Conservation (phyloP, 306 rosid species). For the Vigna unguiculata region DNA sequence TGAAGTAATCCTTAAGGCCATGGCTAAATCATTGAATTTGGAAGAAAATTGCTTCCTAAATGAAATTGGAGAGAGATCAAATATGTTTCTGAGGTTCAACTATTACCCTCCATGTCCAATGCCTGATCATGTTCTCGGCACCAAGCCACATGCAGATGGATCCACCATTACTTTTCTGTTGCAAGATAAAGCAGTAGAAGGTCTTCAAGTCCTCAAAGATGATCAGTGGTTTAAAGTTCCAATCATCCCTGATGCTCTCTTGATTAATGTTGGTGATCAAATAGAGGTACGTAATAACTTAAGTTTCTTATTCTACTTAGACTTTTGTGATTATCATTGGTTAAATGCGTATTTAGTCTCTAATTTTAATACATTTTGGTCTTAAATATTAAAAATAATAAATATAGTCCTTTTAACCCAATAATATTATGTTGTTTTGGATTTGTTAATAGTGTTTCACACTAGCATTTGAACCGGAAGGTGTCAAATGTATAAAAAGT, state of each 20-base stretch:
- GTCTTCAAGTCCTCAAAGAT: constrained; percentile 79
- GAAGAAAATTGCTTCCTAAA: constrained; percentile 66
- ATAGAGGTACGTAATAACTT: constrained; percentile 62
- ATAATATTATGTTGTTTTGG: too few relatives aligned
- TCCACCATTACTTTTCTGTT: constrained; percentile 64
- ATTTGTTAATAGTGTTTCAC: too few relatives aligned
- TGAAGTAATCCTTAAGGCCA: constrained; percentile 65
- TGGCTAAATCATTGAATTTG: constrained; percentile 75
- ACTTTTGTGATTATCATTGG: too few relatives aligned
- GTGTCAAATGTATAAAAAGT: too few relatives aligned
- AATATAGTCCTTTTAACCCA: too few relatives aligned
- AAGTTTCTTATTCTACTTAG: not conserved
- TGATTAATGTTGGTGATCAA: constrained; percentile 87
- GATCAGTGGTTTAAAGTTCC: constrained; percentile 74
- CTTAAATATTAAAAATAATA: too few relatives aligned
- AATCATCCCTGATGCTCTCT: constrained; percentile 64
- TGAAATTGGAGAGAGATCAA: constrained; percentile 54
- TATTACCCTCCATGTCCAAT: constrained; percentile 75
- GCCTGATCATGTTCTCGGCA: constrained; percentile 72
- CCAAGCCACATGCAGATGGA: constrained; percentile 80
- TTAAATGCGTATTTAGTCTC: too few relatives aligned
- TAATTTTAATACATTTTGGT: too few relatives aligned
- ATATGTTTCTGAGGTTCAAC: constrained; percentile 62
- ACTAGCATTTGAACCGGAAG: too few relatives aligned
- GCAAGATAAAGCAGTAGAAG: constrained; percentile 78